Conservation (phyloP, 495 filamentous ascomycete species). For the Xylaria palmicola region DNA sequence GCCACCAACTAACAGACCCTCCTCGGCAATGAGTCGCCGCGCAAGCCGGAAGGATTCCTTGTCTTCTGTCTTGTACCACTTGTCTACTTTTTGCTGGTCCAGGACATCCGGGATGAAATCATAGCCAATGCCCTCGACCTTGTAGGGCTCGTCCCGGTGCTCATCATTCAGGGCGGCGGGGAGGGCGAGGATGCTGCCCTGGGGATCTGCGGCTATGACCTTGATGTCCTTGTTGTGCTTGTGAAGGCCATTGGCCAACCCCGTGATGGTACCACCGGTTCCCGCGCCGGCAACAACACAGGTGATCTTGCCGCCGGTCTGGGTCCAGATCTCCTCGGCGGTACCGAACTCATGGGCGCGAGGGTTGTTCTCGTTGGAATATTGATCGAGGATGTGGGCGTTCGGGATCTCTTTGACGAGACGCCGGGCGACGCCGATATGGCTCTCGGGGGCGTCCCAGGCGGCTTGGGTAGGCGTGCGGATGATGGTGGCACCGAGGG, state of each 20-base stretch:
- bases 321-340: conserved; percentile 92
- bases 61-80: conserved; percentile 98
- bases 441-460: conserved; percentile 89
- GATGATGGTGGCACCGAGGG: conserved; percentile 95
- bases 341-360: conserved; percentile 92
- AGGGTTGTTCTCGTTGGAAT: conserved; percentile 88
- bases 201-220: conserved; percentile 87
- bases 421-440: conserved; percentile 90
- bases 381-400: conserved; percentile 95
- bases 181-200: conserved; percentile 82
- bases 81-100: conserved; percentile 75
- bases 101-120: conserved; percentile 97
- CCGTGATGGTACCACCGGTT: conserved; percentile 93
- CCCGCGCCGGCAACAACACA: conserved; percentile 90
- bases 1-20: conserved; percentile 91
- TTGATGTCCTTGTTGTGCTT: conserved; percentile 83
- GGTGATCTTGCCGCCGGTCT: conserved; percentile 81
- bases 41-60: conserved; percentile 87
- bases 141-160: conserved; percentile 80
- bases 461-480: conserved; percentile 95
- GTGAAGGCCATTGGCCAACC: conserved; percentile 78
- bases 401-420: conserved; percentile 95
- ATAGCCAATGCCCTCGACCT: conserved; percentile 98
- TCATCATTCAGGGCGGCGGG: conserved; percentile 75
- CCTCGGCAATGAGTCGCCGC: conserved; percentile 86